These are phyloP conservation scores for Rhipidocladum racemiflorum DNA, from an alignment of 176 grass and related monocot species.

Conservation along the genomic window DNA sequence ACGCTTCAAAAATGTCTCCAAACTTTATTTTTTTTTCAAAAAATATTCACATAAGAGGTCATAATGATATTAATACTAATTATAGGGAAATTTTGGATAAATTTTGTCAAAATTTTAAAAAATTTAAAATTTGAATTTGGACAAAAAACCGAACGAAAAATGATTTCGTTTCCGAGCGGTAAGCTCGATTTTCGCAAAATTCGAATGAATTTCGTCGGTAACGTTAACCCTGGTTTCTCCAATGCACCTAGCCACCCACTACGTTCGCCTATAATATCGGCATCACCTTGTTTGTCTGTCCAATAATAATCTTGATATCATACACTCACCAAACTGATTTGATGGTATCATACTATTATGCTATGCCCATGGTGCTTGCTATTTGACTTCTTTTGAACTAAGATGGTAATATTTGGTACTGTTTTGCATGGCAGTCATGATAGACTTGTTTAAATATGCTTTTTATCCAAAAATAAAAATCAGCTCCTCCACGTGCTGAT, in stretches of 20 bases:
- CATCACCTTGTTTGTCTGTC: not conserved
- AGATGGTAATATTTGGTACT: not conserved
- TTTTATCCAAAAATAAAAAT: constrained; percentile 13
- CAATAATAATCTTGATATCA: not conserved
- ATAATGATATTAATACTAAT: too few species aligned
- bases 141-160: too few species aligned
- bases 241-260: not conserved
- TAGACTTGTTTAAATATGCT: not conserved
- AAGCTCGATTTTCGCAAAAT: too few species aligned
- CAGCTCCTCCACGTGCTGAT: constrained; percentile 56
- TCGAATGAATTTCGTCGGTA: too few species aligned
- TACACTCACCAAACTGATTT: not conserved
- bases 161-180: too few species aligned
- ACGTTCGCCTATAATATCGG: not conserved
- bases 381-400: not conserved
- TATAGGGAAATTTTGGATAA: too few species aligned
- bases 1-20: too few species aligned
- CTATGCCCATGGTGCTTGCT: not conserved
- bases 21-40: too few species aligned
- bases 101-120: too few species aligned
- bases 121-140: too few species aligned
- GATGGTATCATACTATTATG: not conserved
- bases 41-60: too few species aligned
- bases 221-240: too few species aligned
- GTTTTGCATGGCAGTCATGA: not conserved